Evolutionary conservation across 164 flowering plant species (phyloP).

Genomic region (Macadamia integrifolia): DNA sequence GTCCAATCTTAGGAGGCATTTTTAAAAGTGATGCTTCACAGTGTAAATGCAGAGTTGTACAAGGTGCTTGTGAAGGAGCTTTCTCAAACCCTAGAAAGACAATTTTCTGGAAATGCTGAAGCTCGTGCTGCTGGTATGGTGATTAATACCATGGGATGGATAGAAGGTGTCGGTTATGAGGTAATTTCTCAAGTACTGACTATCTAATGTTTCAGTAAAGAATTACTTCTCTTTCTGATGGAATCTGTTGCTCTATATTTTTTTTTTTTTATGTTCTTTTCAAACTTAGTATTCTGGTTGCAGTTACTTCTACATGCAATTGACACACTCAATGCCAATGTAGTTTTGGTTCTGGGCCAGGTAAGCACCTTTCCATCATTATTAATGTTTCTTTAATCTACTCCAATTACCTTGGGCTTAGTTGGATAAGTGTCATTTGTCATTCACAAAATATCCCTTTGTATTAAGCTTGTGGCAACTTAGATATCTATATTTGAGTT

Average conservation of each 20-base stretch:
- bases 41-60: constrained; percentile 77
- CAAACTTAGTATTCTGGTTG: constrained; percentile 17
- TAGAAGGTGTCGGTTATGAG: constrained; percentile 95
- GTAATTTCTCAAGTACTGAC: constrained; percentile 22
- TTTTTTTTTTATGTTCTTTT: constrained; percentile 3
- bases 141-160: constrained; percentile 98
- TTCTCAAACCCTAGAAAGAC: constrained; percentile 69
- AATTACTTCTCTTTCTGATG: not conserved
- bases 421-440: too few species aligned
- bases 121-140: constrained; percentile 97
- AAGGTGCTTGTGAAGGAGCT: constrained; percentile 87
- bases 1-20: too few species aligned
- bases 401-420: not conserved
- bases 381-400: not conserved
- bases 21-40: constrained; percentile 23
- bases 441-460: too few species aligned
- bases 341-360: constrained; percentile 90
- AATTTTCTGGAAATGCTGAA: constrained; percentile 74
- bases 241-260: not conserved
- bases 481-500: not conserved
- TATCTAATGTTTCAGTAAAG: not conserved
- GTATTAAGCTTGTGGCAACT: too few species aligned
- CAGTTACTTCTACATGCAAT: constrained; percentile 92
- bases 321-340: constrained; percentile 67
- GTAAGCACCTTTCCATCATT: constrained; percentile 28